Conservation (phyloP, 2,329 filamentous ascomycete genomes). For the Mollisia scopiformis region DNA sequence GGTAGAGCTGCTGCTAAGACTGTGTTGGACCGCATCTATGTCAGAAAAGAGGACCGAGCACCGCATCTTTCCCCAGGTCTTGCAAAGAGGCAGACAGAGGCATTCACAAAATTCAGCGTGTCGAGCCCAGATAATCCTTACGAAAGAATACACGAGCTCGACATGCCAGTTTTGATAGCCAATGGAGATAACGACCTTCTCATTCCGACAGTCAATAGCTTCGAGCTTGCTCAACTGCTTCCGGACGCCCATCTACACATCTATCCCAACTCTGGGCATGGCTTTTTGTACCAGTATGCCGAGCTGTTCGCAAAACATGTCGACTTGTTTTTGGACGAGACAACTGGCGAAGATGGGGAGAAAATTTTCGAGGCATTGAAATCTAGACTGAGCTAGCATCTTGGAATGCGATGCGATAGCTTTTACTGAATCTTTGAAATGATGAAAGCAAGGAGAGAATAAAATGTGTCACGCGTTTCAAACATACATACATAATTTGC, state of each 20-base stretch:
- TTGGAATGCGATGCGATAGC: not conserved
- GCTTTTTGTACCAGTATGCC: slow-evolving; percentile 27
- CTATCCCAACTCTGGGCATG: slow-evolving; percentile 26
- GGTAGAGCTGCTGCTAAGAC: slow-evolving; percentile 39
- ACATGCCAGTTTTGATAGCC: slow-evolving; percentile 35
- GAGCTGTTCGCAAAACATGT: slow-evolving; percentile 24
- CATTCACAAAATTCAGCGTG: slow-evolving; percentile 15
- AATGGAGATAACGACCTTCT: slow-evolving; percentile 29
- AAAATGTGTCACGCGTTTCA: too few species aligned
- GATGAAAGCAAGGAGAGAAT: too few species aligned
- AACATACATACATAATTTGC: too few species aligned
- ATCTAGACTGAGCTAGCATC: not conserved
- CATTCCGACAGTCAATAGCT: slow-evolving; percentile 25
- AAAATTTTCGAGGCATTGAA: not conserved
- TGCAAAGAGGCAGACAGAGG: slow-evolving; percentile 17
- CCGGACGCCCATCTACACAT: slow-evolving; percentile 20
- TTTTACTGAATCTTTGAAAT: not conserved
- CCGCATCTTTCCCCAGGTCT: slow-evolving; percentile 13
- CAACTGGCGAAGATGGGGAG: not conserved
- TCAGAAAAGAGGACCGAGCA: slow-evolving; percentile 15
- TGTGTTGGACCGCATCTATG: slow-evolving; percentile 38
- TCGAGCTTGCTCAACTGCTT: slow-evolving; percentile 14
- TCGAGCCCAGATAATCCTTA: slow-evolving; percentile 19
- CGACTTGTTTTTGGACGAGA: slow-evolving; percentile 21
- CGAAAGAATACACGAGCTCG: slow-evolving; percentile 33